Percentiles rank a stretch among this genome's conserved stretches.
These are phyloP conservation scores for Gastrodia elata DNA, from an alignment of 106 monocot species.

Conservation along the genomic window DNA sequence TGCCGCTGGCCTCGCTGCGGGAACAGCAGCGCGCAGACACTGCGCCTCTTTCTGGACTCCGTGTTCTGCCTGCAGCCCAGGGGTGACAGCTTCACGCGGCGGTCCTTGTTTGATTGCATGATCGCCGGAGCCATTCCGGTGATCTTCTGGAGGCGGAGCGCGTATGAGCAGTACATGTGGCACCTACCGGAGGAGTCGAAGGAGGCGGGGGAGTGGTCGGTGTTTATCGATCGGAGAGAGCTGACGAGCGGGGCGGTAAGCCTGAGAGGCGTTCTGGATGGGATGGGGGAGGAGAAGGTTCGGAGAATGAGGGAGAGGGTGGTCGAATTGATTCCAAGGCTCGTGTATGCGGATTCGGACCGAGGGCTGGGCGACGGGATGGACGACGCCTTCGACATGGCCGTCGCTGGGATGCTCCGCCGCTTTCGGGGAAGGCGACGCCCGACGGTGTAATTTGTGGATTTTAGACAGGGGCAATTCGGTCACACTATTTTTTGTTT, in stretches of 20 bases:
- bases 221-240: constrained; percentile 56
- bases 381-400: constrained; percentile 73
- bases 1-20: constrained; percentile 43
- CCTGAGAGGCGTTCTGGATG: constrained; percentile 37
- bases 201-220: constrained; percentile 46
- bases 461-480: background rate
- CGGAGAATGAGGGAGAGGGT: constrained; percentile 74
- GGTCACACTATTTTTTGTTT: background rate
- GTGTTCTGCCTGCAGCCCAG: constrained; percentile 82
- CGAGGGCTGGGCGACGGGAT: constrained; percentile 33
- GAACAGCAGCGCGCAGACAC: constrained; percentile 37
- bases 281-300: constrained; percentile 53
- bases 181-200: constrained; percentile 30
- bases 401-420: constrained; percentile 47
- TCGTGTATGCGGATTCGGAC: constrained; percentile 46
- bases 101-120: constrained; percentile 95
- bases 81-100: constrained; percentile 81
- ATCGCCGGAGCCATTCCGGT: constrained; percentile 89
- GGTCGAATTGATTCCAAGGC: constrained; percentile 54
- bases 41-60: constrained; percentile 61
- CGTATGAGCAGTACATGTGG: constrained; percentile 68
- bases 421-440: constrained; percentile 27
- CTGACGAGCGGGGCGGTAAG: constrained; percentile 47
- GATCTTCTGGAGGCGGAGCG: constrained; percentile 75
- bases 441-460: background rate